Percentiles rank a stretch among this genome's conserved stretches.
These are phyloP conservation scores for Suhomyces coccinellae DNA, from an alignment of 1,139 yeast genomes.

Conservation along the genomic window DNA sequence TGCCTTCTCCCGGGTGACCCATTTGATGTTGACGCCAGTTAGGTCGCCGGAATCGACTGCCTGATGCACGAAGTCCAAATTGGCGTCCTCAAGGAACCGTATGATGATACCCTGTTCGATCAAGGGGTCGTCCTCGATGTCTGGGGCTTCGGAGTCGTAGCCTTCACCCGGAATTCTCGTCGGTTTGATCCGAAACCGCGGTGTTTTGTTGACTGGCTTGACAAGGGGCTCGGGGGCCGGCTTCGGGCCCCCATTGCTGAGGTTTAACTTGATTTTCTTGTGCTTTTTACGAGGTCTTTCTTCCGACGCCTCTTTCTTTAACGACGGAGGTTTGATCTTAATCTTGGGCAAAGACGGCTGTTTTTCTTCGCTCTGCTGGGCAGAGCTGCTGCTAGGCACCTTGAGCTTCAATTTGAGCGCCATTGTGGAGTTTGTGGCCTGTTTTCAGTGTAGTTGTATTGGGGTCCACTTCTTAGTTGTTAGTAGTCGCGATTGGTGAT, in stretches of 20 bases:
- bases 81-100: constrained; percentile 77
- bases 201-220: constrained; percentile 24
- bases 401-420: constrained; percentile 29
- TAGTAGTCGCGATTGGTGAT: not conserved
- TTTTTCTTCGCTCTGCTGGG: constrained; percentile 4
- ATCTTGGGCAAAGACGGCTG: constrained; percentile 18
- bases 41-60: constrained; percentile 84
- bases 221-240: constrained; percentile 9
- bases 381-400: constrained; percentile 14
- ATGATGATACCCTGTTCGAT: constrained; percentile 83
- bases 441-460: not conserved
- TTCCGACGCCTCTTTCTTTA: constrained; percentile 4
- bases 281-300: constrained; percentile 16
- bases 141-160: constrained; percentile 96
- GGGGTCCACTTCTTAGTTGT: not conserved
- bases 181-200: constrained; percentile 77
- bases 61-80: constrained; percentile 72
- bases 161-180: constrained; percentile 91
- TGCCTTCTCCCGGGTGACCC: constrained; percentile 81
- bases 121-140: constrained; percentile 90
- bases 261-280: constrained; percentile 26
- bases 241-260: constrained; percentile 13
- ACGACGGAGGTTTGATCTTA: constrained; percentile 21
- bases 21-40: constrained; percentile 69
- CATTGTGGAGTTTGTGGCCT: constrained; percentile 10